Conservation (phyloP, 345 rosid genomes). For the Psidium friedrichsthalianum region DNA sequence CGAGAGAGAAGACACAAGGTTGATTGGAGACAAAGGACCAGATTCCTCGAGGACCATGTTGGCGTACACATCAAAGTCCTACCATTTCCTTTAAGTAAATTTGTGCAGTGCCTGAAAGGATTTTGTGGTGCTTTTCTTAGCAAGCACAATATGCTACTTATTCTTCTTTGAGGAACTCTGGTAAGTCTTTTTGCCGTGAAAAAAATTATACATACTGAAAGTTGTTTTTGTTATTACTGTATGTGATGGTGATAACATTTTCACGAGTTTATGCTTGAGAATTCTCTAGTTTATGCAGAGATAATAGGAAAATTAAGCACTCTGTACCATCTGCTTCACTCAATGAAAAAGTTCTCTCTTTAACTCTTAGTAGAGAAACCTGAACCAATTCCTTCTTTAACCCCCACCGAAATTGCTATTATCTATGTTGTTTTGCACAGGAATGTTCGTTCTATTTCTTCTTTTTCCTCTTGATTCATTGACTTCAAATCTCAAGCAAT, state of each 20-base stretch:
- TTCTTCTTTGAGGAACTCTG: slow-evolving; percentile 90
- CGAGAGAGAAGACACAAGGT: no score
- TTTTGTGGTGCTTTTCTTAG: slow-evolving; percentile 77
- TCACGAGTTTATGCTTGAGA: neutral
- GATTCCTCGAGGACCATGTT: no score
- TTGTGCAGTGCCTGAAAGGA: slow-evolving; percentile 85
- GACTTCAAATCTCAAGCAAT: no score
- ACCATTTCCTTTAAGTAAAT: no score
- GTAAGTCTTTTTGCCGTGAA: slow-evolving; percentile 29
- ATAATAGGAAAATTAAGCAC: neutral
- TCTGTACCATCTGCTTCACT: neutral
- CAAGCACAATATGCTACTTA: slow-evolving; percentile 85
- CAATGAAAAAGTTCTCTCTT: neutral
- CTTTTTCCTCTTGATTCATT: no score
- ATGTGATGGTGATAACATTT: neutral
- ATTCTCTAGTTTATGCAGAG: neutral
- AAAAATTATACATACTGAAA: neutral
- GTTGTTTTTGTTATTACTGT: neutral
- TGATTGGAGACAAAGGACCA: no score
- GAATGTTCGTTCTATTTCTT: neutral
- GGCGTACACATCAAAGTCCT: no score
- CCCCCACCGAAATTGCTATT: neutral
- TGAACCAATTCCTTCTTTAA: neutral
- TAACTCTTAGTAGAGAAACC: neutral
- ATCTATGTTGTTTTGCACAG: neutral